Conservation (phyloP, 2,329 filamentous ascomycete genomes). For the Pleurostoma richardsiae region DNA sequence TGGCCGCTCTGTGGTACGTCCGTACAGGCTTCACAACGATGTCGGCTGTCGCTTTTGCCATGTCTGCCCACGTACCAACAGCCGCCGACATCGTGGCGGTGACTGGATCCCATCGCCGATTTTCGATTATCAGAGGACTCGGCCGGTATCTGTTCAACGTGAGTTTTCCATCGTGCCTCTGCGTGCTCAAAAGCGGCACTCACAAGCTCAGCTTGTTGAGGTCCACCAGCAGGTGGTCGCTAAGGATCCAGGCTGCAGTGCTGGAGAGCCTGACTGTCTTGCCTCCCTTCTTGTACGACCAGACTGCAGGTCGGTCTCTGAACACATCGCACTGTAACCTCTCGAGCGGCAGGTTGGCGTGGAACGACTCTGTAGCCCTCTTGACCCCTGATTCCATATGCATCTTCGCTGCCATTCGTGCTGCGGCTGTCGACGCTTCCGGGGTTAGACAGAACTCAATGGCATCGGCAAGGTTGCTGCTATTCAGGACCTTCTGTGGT, state of each 20-base stretch:
- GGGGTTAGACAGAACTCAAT: conserved; percentile 39
- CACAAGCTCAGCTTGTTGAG: conserved; percentile 39
- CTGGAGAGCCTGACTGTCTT: conserved; percentile 41
- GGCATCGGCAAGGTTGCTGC: conserved; percentile 59
- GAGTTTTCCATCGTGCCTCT: too few relatives aligned
- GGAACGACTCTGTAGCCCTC: conserved; percentile 33
- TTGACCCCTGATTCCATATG: conserved; percentile 27
- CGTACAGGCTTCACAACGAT: conserved; percentile 12
- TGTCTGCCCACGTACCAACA: conserved; percentile 3
- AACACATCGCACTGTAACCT: conserved; percentile 28
- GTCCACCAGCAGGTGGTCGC: conserved; percentile 45
- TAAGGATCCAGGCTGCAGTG: conserved; percentile 46
- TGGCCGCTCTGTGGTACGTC: conserved; percentile 1
- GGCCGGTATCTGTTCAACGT: too few relatives aligned
- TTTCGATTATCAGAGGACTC: conserved; percentile 17
- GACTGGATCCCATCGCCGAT: conserved; percentile 25
- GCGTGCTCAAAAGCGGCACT: neutral
- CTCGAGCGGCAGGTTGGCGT: conserved; percentile 26
- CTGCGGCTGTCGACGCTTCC: conserved; percentile 20
- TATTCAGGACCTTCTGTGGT: conserved; percentile 62
- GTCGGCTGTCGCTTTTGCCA: conserved; percentile 9
- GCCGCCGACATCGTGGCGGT: conserved; percentile 15
- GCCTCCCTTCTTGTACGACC: conserved; percentile 34
- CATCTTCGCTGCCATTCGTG: conserved; percentile 27
- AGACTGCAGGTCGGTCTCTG: conserved; percentile 43